Percentiles rank a stretch among this genome's conserved stretches.
phyloP scores from a whole-genome alignment of 2,329 filamentous ascomycete genomes.

The Hypoxylon sp. region DNA sequence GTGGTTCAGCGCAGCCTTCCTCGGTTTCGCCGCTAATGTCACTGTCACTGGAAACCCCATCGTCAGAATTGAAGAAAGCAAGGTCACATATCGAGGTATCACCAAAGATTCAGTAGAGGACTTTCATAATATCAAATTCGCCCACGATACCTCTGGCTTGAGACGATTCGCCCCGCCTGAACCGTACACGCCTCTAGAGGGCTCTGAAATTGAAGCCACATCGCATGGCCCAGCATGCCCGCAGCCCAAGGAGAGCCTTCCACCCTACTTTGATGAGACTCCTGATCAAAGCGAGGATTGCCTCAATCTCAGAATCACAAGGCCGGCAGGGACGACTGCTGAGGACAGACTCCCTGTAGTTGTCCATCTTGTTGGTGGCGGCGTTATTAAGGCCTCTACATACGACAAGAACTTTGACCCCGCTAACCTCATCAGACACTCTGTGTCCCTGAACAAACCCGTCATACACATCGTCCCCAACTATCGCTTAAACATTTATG shows the following conservation, averaged over 20 bases:
- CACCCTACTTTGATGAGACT: slow-evolving; percentile 49
- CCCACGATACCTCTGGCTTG: slow-evolving; percentile 48
- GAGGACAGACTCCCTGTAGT: slow-evolving; percentile 49
- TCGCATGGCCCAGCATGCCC: slow-evolving; percentile 49
- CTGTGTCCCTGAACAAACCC: slow-evolving; percentile 42
- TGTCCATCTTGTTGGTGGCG: slow-evolving; percentile 48
- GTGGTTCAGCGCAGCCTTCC: too few species aligned
- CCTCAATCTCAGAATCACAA: slow-evolving; percentile 48
- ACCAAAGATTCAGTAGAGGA: slow-evolving; percentile 45
- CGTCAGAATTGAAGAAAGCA: too few species aligned
- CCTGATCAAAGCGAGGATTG: slow-evolving; percentile 50
- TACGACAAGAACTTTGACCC: slow-evolving; percentile 50
- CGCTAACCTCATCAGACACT: slow-evolving; percentile 42
- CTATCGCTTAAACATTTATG: slow-evolving; percentile 53
- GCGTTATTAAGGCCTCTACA: slow-evolving; percentile 49
- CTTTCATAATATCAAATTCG: slow-evolving; percentile 50
- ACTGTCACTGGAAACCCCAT: too few species aligned
- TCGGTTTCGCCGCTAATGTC: too few species aligned
- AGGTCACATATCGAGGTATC: slow-evolving; percentile 5
- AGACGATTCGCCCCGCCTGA: slow-evolving; percentile 51
- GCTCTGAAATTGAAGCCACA: slow-evolving; percentile 47
- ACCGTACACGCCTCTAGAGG: slow-evolving; percentile 44
- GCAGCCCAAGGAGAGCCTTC: slow-evolving; percentile 45
- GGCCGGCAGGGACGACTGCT: slow-evolving; percentile 37
- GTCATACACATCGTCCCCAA: slow-evolving; percentile 50